Evolutionary conservation across 1,284 basidiomycete genomes (phyloP).

Genomic region (Trichosporon asahii): DNA sequence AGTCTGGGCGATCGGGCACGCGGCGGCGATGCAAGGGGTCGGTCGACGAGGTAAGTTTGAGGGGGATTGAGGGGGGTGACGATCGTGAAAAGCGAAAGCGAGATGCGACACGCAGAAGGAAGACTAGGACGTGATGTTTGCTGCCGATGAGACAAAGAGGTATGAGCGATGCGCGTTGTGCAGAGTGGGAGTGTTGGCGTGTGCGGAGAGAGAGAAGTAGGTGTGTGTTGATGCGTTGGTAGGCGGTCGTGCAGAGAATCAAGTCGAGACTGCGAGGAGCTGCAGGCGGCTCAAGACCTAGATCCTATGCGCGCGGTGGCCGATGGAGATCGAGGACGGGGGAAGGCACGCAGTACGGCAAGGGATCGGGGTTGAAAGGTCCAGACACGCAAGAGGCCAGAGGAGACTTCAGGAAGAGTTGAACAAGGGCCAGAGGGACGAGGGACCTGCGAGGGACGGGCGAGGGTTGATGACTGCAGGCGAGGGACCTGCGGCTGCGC

Average conservation of each 20-base stretch:
- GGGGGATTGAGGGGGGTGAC: not conserved
- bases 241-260: not conserved
- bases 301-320: not conserved
- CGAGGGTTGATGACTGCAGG: not conserved
- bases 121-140: constrained; percentile 1
- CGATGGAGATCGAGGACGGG: not conserved
- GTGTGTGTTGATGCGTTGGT: not conserved
- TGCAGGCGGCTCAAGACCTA: not conserved
- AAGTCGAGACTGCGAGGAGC: not conserved
- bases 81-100: not conserved
- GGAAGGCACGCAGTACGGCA: not conserved
- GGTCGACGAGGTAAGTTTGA: not conserved
- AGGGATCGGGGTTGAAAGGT: not conserved
- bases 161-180: not conserved
- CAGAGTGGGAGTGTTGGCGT: not conserved
- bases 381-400: not conserved
- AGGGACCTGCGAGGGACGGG: not conserved
- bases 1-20: not conserved
- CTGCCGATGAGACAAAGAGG: not conserved
- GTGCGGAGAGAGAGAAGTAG: not conserved
- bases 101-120: not conserved
- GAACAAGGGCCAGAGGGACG: not conserved
- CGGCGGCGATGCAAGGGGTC: not conserved
- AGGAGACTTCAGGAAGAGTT: not conserved
- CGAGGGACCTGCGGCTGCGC: constrained; percentile 2